phyloP scores from a whole-genome alignment of 768 basidiomycete genomes.

The Daedaleopsis nitida region DNA sequence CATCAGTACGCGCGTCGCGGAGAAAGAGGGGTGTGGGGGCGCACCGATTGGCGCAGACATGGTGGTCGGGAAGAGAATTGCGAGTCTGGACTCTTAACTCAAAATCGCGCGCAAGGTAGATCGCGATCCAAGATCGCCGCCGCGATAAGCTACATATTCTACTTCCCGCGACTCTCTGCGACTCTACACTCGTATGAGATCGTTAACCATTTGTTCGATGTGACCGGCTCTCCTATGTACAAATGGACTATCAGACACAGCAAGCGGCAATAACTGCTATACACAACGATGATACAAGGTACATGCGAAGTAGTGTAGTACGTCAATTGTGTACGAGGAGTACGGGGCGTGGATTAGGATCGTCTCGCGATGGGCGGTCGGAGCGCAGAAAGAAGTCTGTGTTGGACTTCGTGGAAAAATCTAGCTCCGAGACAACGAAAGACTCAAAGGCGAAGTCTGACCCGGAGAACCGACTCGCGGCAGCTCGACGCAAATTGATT shows the following conservation, averaged over 20 bases:
- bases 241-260: too few relatives aligned
- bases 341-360: too few relatives aligned
- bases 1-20: background rate
- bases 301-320: too few relatives aligned
- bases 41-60: conserved; percentile 39
- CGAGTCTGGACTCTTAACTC: too few relatives aligned
- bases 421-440: background rate
- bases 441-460: background rate
- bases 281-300: too few relatives aligned
- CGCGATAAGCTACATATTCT: background rate
- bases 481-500: background rate
- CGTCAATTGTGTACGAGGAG: too few relatives aligned
- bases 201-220: background rate
- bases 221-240: too few relatives aligned
- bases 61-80: conserved; percentile 7
- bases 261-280: too few relatives aligned
- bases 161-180: background rate
- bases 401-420: background rate
- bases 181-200: too few relatives aligned
- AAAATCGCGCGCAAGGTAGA: background rate
- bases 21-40: conserved; percentile 2
- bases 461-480: background rate
- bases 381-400: too few relatives aligned
- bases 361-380: too few relatives aligned
- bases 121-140: background rate